Percentiles rank a stretch among this genome's conserved stretches.
Evolutionary conservation across 2,329 filamentous ascomycete genomes (phyloP).

Genomic region (Dactylellina drechsleri): DNA sequence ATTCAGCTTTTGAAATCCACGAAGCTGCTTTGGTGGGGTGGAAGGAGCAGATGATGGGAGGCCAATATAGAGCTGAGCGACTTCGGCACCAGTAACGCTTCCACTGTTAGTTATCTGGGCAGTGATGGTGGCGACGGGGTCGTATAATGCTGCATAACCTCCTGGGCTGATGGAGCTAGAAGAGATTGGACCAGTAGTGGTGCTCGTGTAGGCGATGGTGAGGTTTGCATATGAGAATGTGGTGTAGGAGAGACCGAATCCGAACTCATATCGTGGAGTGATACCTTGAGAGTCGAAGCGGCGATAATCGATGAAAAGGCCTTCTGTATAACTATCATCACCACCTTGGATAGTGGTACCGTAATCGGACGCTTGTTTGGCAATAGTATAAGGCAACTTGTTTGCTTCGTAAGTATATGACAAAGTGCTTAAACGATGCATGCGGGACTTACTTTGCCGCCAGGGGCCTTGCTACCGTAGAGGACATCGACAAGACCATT

Average conservation of each 20-base stretch:
- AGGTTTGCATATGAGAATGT: constrained; percentile 66
- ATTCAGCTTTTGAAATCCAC: constrained; percentile 71
- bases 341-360: constrained; percentile 70
- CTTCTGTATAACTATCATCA: constrained; percentile 70
- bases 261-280: constrained; percentile 72
- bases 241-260: constrained; percentile 71
- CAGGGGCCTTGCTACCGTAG: constrained; percentile 81
- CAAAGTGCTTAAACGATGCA: too few relatives aligned
- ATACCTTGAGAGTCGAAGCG: constrained; percentile 69
- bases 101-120: constrained; percentile 73
- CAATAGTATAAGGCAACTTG: constrained; percentile 82
- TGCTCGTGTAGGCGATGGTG: constrained; percentile 58
- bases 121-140: constrained; percentile 65
- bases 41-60: constrained; percentile 68
- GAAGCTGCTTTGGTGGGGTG: constrained; percentile 66
- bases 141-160: constrained; percentile 74
- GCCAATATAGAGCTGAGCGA: constrained; percentile 69
- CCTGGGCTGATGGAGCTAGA: constrained; percentile 61
- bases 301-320: constrained; percentile 74
- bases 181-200: constrained; percentile 44
- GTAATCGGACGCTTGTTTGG: constrained; percentile 73
- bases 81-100: constrained; percentile 66
- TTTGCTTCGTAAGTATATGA: too few relatives aligned
- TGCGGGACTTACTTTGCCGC: constrained; percentile 64
- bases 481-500: constrained; percentile 83